Evolutionary conservation across 768 basidiomycete species (phyloP), one percentile per base, ranked within the genome.

Genomic region (Podaxis sp.): DNA sequence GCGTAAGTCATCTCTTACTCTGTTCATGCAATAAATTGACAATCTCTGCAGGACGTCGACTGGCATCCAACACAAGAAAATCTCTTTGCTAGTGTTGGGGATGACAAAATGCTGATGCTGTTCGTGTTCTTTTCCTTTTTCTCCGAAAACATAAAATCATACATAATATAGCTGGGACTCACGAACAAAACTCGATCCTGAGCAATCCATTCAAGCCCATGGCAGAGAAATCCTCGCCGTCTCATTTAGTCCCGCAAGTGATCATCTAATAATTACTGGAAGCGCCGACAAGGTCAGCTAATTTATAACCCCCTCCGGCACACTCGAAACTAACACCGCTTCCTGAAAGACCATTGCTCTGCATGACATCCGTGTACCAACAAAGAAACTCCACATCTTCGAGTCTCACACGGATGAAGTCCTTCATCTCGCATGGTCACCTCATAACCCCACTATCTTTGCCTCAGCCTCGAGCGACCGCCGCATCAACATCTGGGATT

Each of bases 371-470:
- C 89, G 96, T 50, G 72, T 78, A 26, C 84, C 87, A n/a, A 81
- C 82, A 10, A 86, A 85, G 72, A 91, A 87, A 66, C 75, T 99
- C 36, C 97, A 99, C 73, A 83, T 88, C 15, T 99, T 99, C 73
- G 91, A 95, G 71, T 88, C 88, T 3, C 97, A 99, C 74, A 89
- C 88, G 0, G 96, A 97, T 69, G 96, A 98, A 74, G 94, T 99
- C 26, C 85, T 98, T 26, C 93, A 95, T 68, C 79, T 99, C 36
- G 81, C 93, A 10, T 99, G 97, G 96, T 99, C 97, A 5, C 96
- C 97, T 3, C 93, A 93, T 68, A 91, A 90, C 67, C 83, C 89
- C 4, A 94, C 93, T 8, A 84, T 99, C 55, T 99, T 99, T 66
- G 96, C 96, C 0, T 96, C 95, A 2, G 95, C 95, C 1, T 95